Evolutionary conservation across 495 filamentous ascomycete genomes (phyloP), one percentile per base, ranked within the genome.

Genomic region (Echria macrotheca): DNA sequence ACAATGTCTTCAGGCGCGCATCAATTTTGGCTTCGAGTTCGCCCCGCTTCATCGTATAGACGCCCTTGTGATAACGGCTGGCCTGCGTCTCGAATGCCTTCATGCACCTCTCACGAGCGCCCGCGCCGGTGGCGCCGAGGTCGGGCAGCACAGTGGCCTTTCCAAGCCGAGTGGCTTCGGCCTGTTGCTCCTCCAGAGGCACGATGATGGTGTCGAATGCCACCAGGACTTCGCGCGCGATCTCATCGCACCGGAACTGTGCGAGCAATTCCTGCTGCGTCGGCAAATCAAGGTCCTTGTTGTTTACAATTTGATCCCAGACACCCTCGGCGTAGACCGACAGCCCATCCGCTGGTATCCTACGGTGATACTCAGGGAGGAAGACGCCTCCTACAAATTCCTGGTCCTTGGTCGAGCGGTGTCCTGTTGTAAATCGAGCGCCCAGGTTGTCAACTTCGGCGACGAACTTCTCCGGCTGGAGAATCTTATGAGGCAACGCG

Each of bases 291-390:
- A 98, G 73, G 58, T 98, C 93, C 68, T 98, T 98, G 70, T 98
- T 98, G 69, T 89, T 86, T 57, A 95, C 89, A 57, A 98, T 98
- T 67, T 96, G 93, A 62, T 96, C 89, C 93, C 93, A 98, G 12
- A 98, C 81, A 29, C 90, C 87, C 58, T 89, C 82, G 7, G 93
- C 91, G 61, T 97, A 98, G 44, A 87, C 75, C 3, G 91, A 83
- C 64, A 96, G 91, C 4, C 93, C 93, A 64, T 98, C 93, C 8
- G 93, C 93, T 31, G 93, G 93, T 47, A 98, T 96, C 45, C 94
- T 77, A 49, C 93, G 78, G 69, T 98, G 93, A 63, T 98, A 98
- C 55, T 95, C 89, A 11, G 93, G 86, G 26, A 96, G 67, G 68
- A 98, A 94, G 2, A 98, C 78, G 1, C 87, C 87, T 0, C 82